A percentile compares a stretch with the other conserved stretches of the same genome.
Evolutionary conservation across 2,329 filamentous ascomycete genomes (phyloP).

Genomic region (Sordariomycetes sp.): DNA sequence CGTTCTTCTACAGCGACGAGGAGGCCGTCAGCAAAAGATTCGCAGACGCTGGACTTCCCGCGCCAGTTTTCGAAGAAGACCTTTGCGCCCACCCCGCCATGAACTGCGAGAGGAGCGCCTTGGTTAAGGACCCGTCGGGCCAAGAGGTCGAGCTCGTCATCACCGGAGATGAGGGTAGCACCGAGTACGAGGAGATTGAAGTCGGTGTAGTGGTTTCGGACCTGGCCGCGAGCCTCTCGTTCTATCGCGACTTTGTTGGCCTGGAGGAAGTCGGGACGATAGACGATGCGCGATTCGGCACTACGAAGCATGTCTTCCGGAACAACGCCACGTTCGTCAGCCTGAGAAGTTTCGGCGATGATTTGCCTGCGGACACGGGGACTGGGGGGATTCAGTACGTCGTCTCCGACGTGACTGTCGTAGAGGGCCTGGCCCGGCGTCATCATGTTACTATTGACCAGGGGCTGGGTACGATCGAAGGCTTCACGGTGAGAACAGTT

Average conservation of each 20-base stretch:
- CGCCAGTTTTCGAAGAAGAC: background rate
- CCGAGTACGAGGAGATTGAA: background rate
- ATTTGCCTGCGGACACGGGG: background rate
- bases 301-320: background rate
- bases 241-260: background rate
- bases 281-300: background rate
- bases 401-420: background rate
- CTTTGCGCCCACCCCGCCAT: background rate
- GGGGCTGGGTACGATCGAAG: background rate
- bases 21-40: background rate
- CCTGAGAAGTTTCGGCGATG: background rate
- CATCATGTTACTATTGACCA: background rate
- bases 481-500: background rate
- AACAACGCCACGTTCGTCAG: background rate
- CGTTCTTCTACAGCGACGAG: background rate
- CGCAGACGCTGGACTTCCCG: background rate
- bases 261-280: background rate
- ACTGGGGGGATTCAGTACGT: conserved; percentile 1
- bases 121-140: background rate
- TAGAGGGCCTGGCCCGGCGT: background rate
- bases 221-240: background rate
- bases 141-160: conserved; percentile 1
- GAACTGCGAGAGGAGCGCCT: background rate
- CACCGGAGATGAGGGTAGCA: background rate
- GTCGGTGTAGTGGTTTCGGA: background rate